Evolutionary conservation across 176 grass and related monocot genomes (phyloP).

Genomic region (Oryza rufipogon): DNA sequence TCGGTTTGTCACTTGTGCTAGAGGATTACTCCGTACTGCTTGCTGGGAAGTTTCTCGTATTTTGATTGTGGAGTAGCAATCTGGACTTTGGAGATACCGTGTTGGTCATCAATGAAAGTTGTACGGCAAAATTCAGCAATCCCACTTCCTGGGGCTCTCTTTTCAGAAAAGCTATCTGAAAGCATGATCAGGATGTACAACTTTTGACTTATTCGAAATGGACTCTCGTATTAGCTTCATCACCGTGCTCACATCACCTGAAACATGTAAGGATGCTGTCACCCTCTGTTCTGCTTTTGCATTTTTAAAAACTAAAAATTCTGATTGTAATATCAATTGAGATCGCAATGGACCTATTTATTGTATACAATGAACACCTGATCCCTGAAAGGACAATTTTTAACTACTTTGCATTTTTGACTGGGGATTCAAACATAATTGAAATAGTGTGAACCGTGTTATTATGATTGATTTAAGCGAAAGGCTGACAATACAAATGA

Average conservation of each 20-base stretch:
- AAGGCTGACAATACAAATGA: neutral
- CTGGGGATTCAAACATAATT: constrained; percentile 33
- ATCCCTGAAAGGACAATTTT: constrained; percentile 15
- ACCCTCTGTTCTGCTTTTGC: neutral
- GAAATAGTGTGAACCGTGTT: neutral
- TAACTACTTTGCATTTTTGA: constrained; percentile 20
- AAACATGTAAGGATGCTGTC: constrained; percentile 29
- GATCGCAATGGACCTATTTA: neutral
- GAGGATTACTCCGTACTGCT: neutral
- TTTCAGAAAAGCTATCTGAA: constrained; percentile 50
- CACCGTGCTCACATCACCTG: constrained; percentile 38
- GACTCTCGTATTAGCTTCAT: neutral
- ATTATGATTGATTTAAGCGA: neutral
- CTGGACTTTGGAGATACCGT: constrained; percentile 21
- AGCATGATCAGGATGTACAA: constrained; percentile 28
- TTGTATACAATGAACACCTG: neutral
- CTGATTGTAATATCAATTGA: neutral
- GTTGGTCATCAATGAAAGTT: constrained; percentile 2
- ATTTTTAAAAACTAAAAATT: neutral
- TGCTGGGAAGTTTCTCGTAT: neutral
- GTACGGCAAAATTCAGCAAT: constrained; percentile 1
- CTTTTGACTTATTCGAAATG: constrained; percentile 34
- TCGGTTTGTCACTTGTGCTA: neutral
- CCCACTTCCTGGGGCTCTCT: constrained; percentile 1
- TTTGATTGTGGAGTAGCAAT: neutral